Conservation (phyloP, 2,329 filamentous ascomycete species). For the Exophiala bonariae region DNA sequence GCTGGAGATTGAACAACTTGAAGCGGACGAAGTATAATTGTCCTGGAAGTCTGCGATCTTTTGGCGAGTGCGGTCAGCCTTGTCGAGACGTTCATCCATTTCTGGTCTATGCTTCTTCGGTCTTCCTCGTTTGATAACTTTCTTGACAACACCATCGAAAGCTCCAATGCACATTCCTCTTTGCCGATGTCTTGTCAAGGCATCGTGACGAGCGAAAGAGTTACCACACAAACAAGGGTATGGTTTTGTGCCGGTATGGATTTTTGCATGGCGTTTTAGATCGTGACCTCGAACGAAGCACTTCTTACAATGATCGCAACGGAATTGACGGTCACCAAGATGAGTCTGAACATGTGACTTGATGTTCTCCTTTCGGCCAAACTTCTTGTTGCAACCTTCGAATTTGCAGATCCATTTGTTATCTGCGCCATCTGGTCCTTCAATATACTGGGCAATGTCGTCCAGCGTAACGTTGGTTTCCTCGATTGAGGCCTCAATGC, state of each 20-base stretch:
- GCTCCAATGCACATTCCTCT: constrained; percentile 95
- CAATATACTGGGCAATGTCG: constrained; percentile 75
- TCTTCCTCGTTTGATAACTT: constrained; percentile 65
- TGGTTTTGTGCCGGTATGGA: constrained; percentile 93
- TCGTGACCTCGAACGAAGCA: constrained; percentile 97
- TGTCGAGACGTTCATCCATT: constrained; percentile 57
- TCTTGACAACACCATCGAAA: constrained; percentile 76
- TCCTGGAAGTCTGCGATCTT: constrained; percentile 26
- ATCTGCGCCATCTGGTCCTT: constrained; percentile 69
- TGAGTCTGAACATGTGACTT: constrained; percentile 98
- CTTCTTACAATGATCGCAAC: constrained; percentile 89
- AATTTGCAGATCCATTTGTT: constrained; percentile 79
- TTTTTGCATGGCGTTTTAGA: constrained; percentile 94
- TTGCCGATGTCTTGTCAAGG: constrained; percentile 88
- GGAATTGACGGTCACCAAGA: constrained; percentile 91
- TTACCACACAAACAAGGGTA: constrained; percentile 94
- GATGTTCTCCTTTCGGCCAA: constrained; percentile 98
- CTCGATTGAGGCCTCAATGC: constrained; percentile 62
- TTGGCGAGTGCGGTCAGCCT: constrained; percentile 54
- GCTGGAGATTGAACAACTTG: constrained; percentile 39
- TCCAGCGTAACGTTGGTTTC: constrained; percentile 86
- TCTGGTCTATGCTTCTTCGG: constrained; percentile 64
- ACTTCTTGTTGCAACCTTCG: constrained; percentile 79
- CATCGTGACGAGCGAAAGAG: constrained; percentile 92
- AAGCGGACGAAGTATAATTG: constrained; percentile 37